A percentile compares a stretch with the other conserved stretches of the same genome.
Evolutionary conservation across 371 early-diverging fungal genomes (phyloP).

Genomic region (Vairimorpha necatrix): DNA sequence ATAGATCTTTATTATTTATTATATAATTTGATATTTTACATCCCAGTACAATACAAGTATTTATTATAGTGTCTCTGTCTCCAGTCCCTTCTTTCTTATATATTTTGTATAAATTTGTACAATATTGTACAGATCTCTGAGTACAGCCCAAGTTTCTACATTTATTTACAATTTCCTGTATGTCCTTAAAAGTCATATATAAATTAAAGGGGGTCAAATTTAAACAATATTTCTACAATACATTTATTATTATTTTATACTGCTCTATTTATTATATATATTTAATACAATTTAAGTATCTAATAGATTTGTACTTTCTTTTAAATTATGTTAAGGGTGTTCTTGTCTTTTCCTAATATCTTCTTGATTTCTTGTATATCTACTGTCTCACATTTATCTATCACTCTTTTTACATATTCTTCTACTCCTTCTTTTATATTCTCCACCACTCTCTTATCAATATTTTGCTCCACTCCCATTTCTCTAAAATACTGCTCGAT

Average conservation of each 20-base stretch:
- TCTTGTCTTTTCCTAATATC: neutral
- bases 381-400: neutral
- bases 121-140: neutral
- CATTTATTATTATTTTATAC: too few relatives aligned
- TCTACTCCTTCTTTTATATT: neutral
- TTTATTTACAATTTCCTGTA: neutral
- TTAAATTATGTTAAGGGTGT: neutral
- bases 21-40: conserved; percentile 11
- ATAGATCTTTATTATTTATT: neutral
- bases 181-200: neutral
- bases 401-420: neutral
- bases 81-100: neutral
- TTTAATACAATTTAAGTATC: too few relatives aligned
- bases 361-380: neutral
- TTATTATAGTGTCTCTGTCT: neutral
- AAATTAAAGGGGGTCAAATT: neutral
- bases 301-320: too few relatives aligned
- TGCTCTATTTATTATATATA: too few relatives aligned
- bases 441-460: neutral
- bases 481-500: neutral
- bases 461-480: neutral
- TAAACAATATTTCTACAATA: neutral
- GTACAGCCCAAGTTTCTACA: neutral
- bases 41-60: neutral
- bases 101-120: neutral